A percentile compares a stretch with the other conserved stretches of the same genome.
Conservation (phyloP, 2,329 filamentous ascomycete species). For the Aspergillus pseudoterreus region DNA sequence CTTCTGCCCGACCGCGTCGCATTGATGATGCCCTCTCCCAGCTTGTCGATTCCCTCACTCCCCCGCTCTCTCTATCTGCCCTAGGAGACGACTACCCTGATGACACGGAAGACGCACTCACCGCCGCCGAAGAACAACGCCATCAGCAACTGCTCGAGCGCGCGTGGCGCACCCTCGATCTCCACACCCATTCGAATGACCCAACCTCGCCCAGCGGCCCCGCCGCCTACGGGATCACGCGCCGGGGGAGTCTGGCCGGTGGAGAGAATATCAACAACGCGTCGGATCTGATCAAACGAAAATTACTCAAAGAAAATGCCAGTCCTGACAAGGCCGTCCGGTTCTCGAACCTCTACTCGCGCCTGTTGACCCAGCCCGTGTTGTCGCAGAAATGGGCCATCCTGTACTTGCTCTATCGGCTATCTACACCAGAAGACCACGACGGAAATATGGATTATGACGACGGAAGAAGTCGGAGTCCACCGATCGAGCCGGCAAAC, state of each 20-base stretch:
- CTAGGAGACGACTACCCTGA: conserved; percentile 29
- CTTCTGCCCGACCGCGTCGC: conserved; percentile 36
- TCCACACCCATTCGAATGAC: conserved; percentile 15
- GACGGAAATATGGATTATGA: conserved; percentile 18
- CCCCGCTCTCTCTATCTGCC: conserved; percentile 30
- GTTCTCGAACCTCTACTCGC: conserved; percentile 87
- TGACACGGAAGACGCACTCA: conserved; percentile 31
- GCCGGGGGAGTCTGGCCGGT: conserved; percentile 29
- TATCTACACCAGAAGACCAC: conserved; percentile 61
- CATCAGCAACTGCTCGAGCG: conserved; percentile 33
- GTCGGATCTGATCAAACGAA: conserved; percentile 85
- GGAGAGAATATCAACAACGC: conserved; percentile 72
- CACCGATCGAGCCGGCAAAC: conserved; percentile 37
- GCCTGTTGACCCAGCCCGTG: conserved; percentile 84
- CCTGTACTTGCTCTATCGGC: conserved; percentile 80
- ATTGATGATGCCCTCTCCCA: conserved; percentile 43
- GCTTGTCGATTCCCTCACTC: conserved; percentile 40
- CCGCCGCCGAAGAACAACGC: conserved; percentile 34
- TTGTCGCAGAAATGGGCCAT: conserved; percentile 97
- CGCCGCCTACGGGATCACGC: conserved; percentile 19
- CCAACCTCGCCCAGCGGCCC: conserved; percentile 19
- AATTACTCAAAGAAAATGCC: conserved; percentile 73
- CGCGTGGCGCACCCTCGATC: conserved; percentile 37
- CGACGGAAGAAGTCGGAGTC: conserved; percentile 31
- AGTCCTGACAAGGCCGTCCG: conserved; percentile 71